phyloP scores from a whole-genome alignment of 352 stramenopile genomes.

The Phytophthora parvispora region DNA sequence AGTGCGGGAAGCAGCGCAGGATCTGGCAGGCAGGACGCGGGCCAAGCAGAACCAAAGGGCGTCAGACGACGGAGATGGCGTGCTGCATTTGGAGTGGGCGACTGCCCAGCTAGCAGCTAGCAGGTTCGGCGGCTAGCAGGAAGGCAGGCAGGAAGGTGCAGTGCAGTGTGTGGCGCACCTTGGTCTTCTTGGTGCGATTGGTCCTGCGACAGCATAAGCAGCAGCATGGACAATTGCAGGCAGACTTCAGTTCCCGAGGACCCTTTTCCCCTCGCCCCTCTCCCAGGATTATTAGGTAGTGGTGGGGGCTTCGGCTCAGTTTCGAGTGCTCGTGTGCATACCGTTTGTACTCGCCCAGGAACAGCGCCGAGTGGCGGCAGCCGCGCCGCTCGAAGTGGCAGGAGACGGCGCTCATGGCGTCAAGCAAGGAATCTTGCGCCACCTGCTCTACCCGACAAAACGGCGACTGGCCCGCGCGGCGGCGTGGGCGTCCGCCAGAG shows the following conservation, averaged over 20 bases:
- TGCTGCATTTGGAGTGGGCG: not conserved
- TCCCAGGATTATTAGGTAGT: too few species aligned
- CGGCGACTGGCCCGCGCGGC: slow-evolving; percentile 13
- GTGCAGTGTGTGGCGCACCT: too few species aligned
- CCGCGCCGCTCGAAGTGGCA: slow-evolving; percentile 52
- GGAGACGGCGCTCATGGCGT: slow-evolving; percentile 35
- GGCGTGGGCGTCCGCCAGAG: slow-evolving; percentile 15
- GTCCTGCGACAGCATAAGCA: slow-evolving; percentile 18
- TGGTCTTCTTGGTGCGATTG: slow-evolving; percentile 41
- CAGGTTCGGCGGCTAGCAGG: too few species aligned
- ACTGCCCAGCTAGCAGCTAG: too few species aligned
- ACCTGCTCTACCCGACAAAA: slow-evolving; percentile 1
- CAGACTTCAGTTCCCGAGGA: slow-evolving; percentile 23
- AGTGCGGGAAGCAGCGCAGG: slow-evolving; percentile 80
- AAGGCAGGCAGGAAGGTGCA: too few species aligned
- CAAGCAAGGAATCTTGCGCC: not conserved
- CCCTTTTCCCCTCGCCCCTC: slow-evolving; percentile 11
- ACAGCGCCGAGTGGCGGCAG: slow-evolving; percentile 43
- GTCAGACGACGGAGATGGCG: slow-evolving; percentile 1
- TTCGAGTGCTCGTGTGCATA: too few species aligned
- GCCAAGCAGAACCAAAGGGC: slow-evolving; percentile 1
- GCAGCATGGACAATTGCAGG: not conserved
- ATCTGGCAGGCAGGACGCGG: slow-evolving; percentile 37
- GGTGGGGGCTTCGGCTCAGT: too few species aligned
- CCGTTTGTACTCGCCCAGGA: not conserved